Conservation (phyloP, 768 basidiomycete genomes). For the Kwoniella dendrophila region DNA sequence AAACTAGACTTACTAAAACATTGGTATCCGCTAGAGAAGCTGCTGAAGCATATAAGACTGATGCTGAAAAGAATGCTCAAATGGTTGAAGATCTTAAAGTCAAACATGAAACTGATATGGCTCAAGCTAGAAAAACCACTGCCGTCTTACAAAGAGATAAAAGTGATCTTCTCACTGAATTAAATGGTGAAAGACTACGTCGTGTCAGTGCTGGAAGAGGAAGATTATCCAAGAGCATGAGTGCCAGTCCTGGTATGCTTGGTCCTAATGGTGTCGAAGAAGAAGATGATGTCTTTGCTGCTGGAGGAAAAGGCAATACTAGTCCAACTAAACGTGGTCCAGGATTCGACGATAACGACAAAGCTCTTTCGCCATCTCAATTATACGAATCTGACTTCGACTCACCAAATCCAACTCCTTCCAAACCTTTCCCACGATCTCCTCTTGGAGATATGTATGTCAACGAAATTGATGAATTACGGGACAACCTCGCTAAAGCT, state of each 20-base stretch:
- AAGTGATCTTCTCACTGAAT: slow-evolving; percentile 77
- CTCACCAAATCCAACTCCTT: slow-evolving; percentile 50
- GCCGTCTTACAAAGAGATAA: slow-evolving; percentile 90
- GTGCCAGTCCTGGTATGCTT: slow-evolving; percentile 43
- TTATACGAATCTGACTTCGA: slow-evolving; percentile 54
- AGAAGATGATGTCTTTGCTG: slow-evolving; percentile 56
- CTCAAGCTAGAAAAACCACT: slow-evolving; percentile 81
- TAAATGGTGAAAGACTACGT: slow-evolving; percentile 62
- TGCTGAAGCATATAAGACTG: slow-evolving; percentile 82
- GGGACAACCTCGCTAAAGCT: slow-evolving; percentile 44
- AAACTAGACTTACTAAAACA: slow-evolving; percentile 74
- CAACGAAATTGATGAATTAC: slow-evolving; percentile 49
- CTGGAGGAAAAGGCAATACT: slow-evolving; percentile 41
- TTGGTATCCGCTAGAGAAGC: slow-evolving; percentile 73
- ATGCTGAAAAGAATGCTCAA: slow-evolving; percentile 70
- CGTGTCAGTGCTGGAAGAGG: slow-evolving; percentile 36
- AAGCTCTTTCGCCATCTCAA: slow-evolving; percentile 47
- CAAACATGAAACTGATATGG: slow-evolving; percentile 94
- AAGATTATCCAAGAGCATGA: slow-evolving; percentile 31
- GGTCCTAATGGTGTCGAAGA: slow-evolving; percentile 42
- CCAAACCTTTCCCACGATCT: slow-evolving; percentile 41
- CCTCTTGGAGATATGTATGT: slow-evolving; percentile 52
- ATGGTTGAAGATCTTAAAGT: slow-evolving; percentile 73
- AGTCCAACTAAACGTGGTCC: slow-evolving; percentile 50
- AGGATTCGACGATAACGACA: slow-evolving; percentile 53